Evolutionary conservation across 345 rosid species (phyloP), one percentile per base, ranked within the genome.

Genomic region (Crucihimalaya himalaica): DNA sequence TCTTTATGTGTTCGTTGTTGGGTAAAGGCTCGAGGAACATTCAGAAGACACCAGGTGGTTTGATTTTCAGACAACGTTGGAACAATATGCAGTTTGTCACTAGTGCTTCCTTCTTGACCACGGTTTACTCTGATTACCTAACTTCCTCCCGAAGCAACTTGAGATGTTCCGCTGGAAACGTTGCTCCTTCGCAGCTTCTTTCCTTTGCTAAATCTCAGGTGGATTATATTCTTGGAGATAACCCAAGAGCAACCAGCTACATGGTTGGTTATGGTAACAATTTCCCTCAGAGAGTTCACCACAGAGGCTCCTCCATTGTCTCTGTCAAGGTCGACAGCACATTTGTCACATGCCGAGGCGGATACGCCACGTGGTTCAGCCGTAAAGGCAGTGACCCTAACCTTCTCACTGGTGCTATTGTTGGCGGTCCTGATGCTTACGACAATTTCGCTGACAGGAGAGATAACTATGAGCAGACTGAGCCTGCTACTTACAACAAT

Each of bases 221-320:
- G 42, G 99, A 96, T 70, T 96, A 96, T 73, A 86, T 96, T 66
- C 95, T 96, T 48, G 99, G 98, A 27, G 99, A 96, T 81, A 96
- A 96, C 76, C 99, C 99, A 0, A 84, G 96, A 78, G 97, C 92
- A 11, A 96, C 96, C 4, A 92, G 98, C 63, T 96, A 96, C 73
- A 89, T 96, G 99, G 97, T 96, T 39, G 99, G 98, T 0, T 96
- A 92, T 53, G 98, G 99, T 31, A 89, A 86, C 88, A 92, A 92
- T 74, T 96, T 83, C 73, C 99, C 99, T 2, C 80, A 84, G 60
- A 89, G 88, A 74, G 96, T 92, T 64, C 99, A 96, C 68, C 99
- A 96, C 74, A 71, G 99, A 39, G 99, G 79, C 31, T 88, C 99
- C 7, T 96, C 99, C 3, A 96, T 96, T 35, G 97, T 90, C 68